Evolutionary conservation across 164 flowering plant species (phyloP).

Genomic region (Magnolia kwangsiensis): DNA sequence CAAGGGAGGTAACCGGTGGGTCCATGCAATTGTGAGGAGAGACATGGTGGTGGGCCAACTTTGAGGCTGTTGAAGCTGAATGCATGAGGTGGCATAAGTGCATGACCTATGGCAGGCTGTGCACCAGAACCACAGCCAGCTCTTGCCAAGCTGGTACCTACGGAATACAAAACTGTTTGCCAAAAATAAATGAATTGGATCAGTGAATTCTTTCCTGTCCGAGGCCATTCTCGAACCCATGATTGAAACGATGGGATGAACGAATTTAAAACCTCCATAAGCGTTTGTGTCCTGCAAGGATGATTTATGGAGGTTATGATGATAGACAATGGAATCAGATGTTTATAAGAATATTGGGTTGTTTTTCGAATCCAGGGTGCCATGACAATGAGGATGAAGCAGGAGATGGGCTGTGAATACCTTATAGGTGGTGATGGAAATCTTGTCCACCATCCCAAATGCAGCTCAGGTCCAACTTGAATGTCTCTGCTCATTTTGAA

Average conservation of each 20-base stretch:
- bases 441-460: conserved; percentile 42
- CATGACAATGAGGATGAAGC: conserved; percentile 66
- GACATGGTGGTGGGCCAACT: conserved; percentile 26
- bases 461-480: conserved; percentile 63
- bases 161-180: conserved; percentile 42
- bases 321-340: conserved; percentile 28
- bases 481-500: conserved; percentile 50
- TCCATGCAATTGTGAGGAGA: conserved; percentile 40
- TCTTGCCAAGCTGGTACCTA: conserved; percentile 30
- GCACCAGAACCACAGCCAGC: conserved; percentile 32
- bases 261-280: conserved; percentile 28
- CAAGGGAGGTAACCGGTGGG: conserved; percentile 47
- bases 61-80: conserved; percentile 34
- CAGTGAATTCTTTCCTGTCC: conserved; percentile 32
- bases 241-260: conserved; percentile 57
- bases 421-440: conserved; percentile 27
- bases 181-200: conserved; percentile 29
- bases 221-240: conserved; percentile 69
- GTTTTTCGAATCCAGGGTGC: conserved; percentile 64
- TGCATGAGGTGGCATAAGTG: conserved; percentile 29
- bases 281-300: conserved; percentile 29
- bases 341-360: conserved; percentile 33
- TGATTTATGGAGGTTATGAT: conserved; percentile 20
- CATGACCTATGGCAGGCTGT: conserved; percentile 35
- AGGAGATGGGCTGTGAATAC: conserved; percentile 52